Evolutionary conservation across 2,329 filamentous ascomycete species (phyloP).

Genomic region (Ophiostoma sp.): DNA sequence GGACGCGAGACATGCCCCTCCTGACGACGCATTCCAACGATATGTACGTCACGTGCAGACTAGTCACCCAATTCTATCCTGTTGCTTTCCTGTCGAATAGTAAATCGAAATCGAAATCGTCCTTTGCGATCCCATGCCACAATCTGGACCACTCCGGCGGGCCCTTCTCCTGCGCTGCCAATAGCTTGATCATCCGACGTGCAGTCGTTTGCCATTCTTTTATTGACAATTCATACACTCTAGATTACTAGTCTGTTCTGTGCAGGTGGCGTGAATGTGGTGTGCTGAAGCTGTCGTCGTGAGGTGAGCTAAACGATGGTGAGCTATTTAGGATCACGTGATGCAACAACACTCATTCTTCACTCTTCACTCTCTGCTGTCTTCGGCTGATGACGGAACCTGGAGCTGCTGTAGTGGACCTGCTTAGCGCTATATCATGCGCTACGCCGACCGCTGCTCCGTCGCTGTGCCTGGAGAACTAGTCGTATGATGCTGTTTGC

Average conservation of each 20-base stretch:
- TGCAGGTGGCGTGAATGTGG: not conserved
- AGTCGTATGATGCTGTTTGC: slow-evolving; percentile 10
- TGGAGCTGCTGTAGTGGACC: slow-evolving; percentile 8
- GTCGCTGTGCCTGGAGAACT: not conserved
- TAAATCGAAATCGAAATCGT: not conserved
- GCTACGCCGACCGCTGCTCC: not conserved
- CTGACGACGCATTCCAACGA: not conserved
- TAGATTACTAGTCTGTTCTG: not conserved
- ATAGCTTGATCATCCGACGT: too few relatives aligned
- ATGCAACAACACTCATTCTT: not conserved
- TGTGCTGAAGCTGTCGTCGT: not conserved
- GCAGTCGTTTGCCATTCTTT: too few relatives aligned
- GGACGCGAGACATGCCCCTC: not conserved
- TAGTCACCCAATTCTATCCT: too few relatives aligned
- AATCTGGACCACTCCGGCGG: not conserved
- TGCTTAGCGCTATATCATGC: not conserved
- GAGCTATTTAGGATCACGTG: not conserved
- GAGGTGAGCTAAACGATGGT: too few relatives aligned
- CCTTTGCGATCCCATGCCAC: not conserved
- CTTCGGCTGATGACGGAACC: slow-evolving; percentile 14
- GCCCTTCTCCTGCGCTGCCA: not conserved
- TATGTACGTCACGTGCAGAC: not conserved
- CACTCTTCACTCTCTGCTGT: not conserved
- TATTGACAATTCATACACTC: not conserved
- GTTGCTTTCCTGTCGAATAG: too few relatives aligned